phyloP scores from a whole-genome alignment of 1,284 basidiomycete species.

The Cryptococcus neoformans region DNA sequence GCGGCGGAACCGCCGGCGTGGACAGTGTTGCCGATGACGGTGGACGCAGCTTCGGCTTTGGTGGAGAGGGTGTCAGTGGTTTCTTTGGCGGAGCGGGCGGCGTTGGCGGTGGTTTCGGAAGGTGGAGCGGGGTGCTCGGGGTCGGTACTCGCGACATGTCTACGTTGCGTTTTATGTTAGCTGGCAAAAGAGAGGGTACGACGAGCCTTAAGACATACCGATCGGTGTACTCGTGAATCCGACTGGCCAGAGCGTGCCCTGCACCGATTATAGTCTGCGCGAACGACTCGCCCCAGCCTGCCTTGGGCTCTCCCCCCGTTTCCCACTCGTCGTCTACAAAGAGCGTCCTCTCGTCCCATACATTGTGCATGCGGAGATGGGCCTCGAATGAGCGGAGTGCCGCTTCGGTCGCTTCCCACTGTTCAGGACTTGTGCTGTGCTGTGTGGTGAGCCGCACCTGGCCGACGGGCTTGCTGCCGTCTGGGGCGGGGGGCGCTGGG shows the following conservation, averaged over 20 bases:
- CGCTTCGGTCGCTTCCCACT: slow-evolving; percentile 43
- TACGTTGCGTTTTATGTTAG: slow-evolving; percentile 1
- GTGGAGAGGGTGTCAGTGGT: slow-evolving; percentile 22
- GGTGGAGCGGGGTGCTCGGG: slow-evolving; percentile 25
- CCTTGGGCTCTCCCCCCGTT: slow-evolving; percentile 21
- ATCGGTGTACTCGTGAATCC: slow-evolving; percentile 31
- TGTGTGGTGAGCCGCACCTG: slow-evolving; percentile 43
- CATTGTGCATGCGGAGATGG: slow-evolving; percentile 29
- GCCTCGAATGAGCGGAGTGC: slow-evolving; percentile 31
- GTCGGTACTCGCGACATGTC: slow-evolving; percentile 23
- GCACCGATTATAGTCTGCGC: slow-evolving; percentile 29
- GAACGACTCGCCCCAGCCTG: slow-evolving; percentile 43
- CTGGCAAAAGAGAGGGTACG: not conserved
- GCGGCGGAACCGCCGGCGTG: slow-evolving; percentile 32
- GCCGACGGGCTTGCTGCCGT: slow-evolving; percentile 35
- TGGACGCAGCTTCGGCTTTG: slow-evolving; percentile 21
- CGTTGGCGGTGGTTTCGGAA: slow-evolving; percentile 8
- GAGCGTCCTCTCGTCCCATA: slow-evolving; percentile 41
- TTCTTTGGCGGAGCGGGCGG: slow-evolving; percentile 9
- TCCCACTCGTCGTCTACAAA: slow-evolving; percentile 49
- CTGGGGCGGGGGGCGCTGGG: slow-evolving; percentile 29
- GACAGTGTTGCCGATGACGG: slow-evolving; percentile 20
- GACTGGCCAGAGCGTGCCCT: slow-evolving; percentile 24
- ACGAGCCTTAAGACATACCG: slow-evolving; percentile 15
- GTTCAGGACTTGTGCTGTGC: slow-evolving; percentile 32